A percentile compares a stretch with the other conserved stretches of the same genome.
phyloP scores from a whole-genome alignment of 2,329 filamentous ascomycete genomes.

The Nemania sp. region DNA sequence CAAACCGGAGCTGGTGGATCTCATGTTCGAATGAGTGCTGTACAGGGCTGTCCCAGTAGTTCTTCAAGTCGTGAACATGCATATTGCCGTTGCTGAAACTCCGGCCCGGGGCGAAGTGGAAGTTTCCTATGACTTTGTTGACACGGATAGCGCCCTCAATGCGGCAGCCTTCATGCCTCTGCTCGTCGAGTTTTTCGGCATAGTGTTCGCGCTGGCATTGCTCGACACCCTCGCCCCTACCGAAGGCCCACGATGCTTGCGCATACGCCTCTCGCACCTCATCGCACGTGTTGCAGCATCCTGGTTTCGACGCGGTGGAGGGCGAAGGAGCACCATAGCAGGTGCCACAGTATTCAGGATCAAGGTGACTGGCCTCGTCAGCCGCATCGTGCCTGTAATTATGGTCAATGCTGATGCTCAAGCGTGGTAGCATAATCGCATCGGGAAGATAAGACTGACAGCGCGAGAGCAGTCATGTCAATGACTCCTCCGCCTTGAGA shows the following conservation, averaged over 20 bases:
- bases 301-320: slow-evolving; percentile 70
- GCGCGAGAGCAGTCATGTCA: slow-evolving; percentile 67
- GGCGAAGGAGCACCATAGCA: slow-evolving; percentile 88
- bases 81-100: slow-evolving; percentile 96
- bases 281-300: slow-evolving; percentile 96
- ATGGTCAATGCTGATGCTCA: slow-evolving; percentile 14
- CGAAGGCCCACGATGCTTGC: slow-evolving; percentile 88
- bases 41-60: slow-evolving; percentile 79
- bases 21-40: slow-evolving; percentile 86
- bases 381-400: slow-evolving; percentile 65
- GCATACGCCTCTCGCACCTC: slow-evolving; percentile 97
- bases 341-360: slow-evolving; percentile 87
- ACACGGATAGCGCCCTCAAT: slow-evolving; percentile 90
- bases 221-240: slow-evolving; percentile 86
- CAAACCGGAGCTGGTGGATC: slow-evolving; percentile 89
- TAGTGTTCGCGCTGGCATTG: slow-evolving; percentile 97
- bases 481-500: slow-evolving; percentile 77
- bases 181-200: slow-evolving; percentile 80
- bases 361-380: slow-evolving; percentile 74
- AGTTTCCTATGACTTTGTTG: slow-evolving; percentile 98
- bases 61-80: slow-evolving; percentile 96
- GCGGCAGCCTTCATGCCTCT: slow-evolving; percentile 89
- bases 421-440: neutral
- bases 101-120: slow-evolving; percentile 94
- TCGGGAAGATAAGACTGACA: slow-evolving; percentile 52